A percentile compares a stretch with the other conserved stretches of the same genome.
phyloP scores from a whole-genome alignment of 2,329 filamentous ascomycete genomes.

The Fusarium sp. region DNA sequence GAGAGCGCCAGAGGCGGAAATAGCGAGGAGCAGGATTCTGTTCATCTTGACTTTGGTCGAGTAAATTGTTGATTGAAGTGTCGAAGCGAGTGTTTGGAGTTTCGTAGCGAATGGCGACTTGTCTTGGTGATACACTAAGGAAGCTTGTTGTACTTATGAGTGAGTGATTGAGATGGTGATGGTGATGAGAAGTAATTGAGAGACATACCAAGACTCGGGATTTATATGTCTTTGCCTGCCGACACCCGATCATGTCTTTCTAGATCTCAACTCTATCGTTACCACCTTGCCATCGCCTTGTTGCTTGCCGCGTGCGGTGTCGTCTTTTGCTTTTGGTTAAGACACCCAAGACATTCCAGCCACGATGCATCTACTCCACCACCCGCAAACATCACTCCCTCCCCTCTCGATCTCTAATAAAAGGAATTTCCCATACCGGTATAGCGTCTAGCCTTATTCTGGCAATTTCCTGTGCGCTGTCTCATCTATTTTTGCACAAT shows the following conservation, averaged over 20 bases:
- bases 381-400: constrained; percentile 33
- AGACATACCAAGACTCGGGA: constrained; percentile 17
- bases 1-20: constrained; percentile 38
- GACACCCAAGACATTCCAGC: constrained; percentile 38
- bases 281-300: neutral
- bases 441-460: neutral
- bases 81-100: constrained; percentile 8
- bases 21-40: constrained; percentile 43
- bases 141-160: constrained; percentile 6
- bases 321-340: constrained; percentile 16
- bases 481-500: neutral
- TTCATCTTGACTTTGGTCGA: constrained; percentile 28
- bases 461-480: neutral
- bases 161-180: constrained; percentile 8
- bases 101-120: constrained; percentile 7
- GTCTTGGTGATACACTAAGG: neutral
- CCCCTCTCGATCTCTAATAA: neutral
- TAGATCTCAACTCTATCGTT: neutral
- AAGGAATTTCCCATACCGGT: constrained; percentile 1
- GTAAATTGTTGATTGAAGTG: constrained; percentile 6
- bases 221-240: constrained; percentile 21
- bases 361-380: constrained; percentile 26
- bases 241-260: neutral
- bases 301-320: constrained; percentile 17
- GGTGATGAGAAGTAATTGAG: neutral